Evolutionary conservation across 108 stramenopile species (phyloP), one percentile per base, ranked within the genome.

Genomic region (Epithemia pelagica): DNA sequence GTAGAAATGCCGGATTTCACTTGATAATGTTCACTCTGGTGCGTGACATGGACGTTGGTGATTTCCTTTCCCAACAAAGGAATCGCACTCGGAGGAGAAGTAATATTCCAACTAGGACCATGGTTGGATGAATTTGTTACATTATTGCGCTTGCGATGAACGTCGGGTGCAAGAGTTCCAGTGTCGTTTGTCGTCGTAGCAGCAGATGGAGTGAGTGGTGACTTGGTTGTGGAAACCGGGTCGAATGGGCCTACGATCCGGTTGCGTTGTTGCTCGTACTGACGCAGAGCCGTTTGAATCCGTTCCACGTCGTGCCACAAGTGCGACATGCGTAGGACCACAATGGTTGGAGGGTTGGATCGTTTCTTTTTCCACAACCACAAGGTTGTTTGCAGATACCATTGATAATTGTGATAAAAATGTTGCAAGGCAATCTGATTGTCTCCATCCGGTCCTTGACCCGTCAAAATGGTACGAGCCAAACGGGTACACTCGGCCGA

Each of bases 381-480:
- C 5, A 46, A 10, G 10, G 37, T 46, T 10, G 10, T 5, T 46
- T 46, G 10, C 37, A 46, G 15, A 15, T 46, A 46, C 5, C 15
- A 46, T 15, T 46, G 37, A 46, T 46, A 46, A 46, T 46, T 46
- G 37, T 46, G 37, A 46, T 46, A 46, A 46, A 46, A 46, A 46
- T 46, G 37, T 46, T 46, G 37, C 37, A 46, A 46, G 37, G 37
- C 37, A n/a, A n/a, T n/a, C n/a, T n/a, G n/a, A 46, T 46, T 10
- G 15, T 46, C 10, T 46, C 37, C 37, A 46, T 46, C 37, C 10
- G 37, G 37, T 46, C 37, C 37, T 10, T 62, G 52, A 30, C 53
- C 61, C 22, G 69, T 62, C 53, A 59, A 53, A 29, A 70, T 29
- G 7, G 52, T 61, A 27, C 33, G 31, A 23, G 61, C 56, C 2